These are phyloP conservation scores for Mycena indigotica DNA, from an alignment of 768 basidiomycete species.

Conservation along the genomic window DNA sequence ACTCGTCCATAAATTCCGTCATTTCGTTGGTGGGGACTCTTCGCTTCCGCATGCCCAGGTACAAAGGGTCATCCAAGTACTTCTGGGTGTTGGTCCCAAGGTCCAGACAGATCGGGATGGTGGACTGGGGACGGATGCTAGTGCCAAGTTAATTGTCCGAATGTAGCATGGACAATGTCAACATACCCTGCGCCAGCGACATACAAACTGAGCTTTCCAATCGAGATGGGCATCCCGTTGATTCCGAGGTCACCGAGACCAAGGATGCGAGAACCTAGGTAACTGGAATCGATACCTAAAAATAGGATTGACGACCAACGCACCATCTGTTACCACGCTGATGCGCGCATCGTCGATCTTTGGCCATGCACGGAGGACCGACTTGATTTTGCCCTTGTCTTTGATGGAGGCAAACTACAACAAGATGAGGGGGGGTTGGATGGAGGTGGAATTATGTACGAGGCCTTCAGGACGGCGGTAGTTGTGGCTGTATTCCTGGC, in stretches of 20 bases:
- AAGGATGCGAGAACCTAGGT: slow-evolving; percentile 80
- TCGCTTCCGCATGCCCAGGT: slow-evolving; percentile 80
- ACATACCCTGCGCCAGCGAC: slow-evolving; percentile 85
- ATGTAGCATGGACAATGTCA: slow-evolving; percentile 1
- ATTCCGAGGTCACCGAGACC: slow-evolving; percentile 85
- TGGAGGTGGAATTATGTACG: slow-evolving; percentile 38
- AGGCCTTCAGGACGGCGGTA: slow-evolving; percentile 75
- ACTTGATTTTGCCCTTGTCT: slow-evolving; percentile 79
- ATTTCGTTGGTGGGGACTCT: slow-evolving; percentile 66
- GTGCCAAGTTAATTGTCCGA: slow-evolving; percentile 2
- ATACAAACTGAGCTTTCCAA: slow-evolving; percentile 92
- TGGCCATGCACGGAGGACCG: slow-evolving; percentile 74
- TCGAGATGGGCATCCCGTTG: slow-evolving; percentile 85
- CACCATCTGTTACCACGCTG: slow-evolving; percentile 89
- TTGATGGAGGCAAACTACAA: slow-evolving; percentile 73
- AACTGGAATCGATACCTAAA: too few species aligned
- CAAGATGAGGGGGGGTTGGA: slow-evolving; percentile 21
- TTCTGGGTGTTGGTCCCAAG: slow-evolving; percentile 85
- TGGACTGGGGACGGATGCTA: slow-evolving; percentile 76
- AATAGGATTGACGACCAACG: too few species aligned
- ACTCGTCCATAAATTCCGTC: slow-evolving; percentile 88
- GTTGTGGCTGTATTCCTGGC: slow-evolving; percentile 79
- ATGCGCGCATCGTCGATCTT: slow-evolving; percentile 78
- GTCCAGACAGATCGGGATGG: slow-evolving; percentile 84
- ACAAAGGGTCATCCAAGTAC: slow-evolving; percentile 84